These are phyloP conservation scores for Puccinia horiana DNA, from an alignment of 1,284 basidiomycete species.

Conservation along the genomic window DNA sequence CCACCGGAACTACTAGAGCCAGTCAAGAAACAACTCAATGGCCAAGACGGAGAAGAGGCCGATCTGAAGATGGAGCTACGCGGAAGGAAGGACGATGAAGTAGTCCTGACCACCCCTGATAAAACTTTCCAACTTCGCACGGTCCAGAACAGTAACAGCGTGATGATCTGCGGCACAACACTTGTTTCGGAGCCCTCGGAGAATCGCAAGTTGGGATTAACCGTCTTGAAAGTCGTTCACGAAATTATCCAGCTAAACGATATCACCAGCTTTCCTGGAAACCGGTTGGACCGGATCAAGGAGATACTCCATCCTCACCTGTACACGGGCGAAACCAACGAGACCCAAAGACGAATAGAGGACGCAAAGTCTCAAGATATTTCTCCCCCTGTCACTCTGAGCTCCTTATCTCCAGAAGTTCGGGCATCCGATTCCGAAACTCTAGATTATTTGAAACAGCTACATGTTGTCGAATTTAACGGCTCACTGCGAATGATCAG, in stretches of 20 bases:
- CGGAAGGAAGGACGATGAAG: slow-evolving; percentile 39
- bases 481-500: slow-evolving; percentile 31
- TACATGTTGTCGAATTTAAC: slow-evolving; percentile 25
- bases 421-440: slow-evolving; percentile 45
- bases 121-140: slow-evolving; percentile 41
- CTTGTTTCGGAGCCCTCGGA: neutral
- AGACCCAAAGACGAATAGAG: slow-evolving; percentile 10
- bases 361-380: neutral
- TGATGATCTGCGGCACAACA: slow-evolving; percentile 40
- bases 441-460: neutral
- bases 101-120: slow-evolving; percentile 36
- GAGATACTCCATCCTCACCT: slow-evolving; percentile 26
- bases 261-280: slow-evolving; percentile 33
- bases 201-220: neutral
- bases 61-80: slow-evolving; percentile 42
- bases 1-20: slow-evolving; percentile 38
- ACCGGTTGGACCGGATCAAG: slow-evolving; percentile 27
- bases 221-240: slow-evolving; percentile 42
- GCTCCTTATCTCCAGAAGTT: slow-evolving; percentile 9
- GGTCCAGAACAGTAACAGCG: slow-evolving; percentile 47
- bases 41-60: neutral
- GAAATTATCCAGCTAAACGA: slow-evolving; percentile 41
- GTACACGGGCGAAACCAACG: slow-evolving; percentile 37
- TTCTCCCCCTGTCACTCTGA: slow-evolving; percentile 1
- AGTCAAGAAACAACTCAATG: slow-evolving; percentile 17